Percentiles rank a stretch among this genome's conserved stretches.
Evolutionary conservation across 306 rosid genomes (phyloP).

Genomic region (Cicer judaicum): DNA sequence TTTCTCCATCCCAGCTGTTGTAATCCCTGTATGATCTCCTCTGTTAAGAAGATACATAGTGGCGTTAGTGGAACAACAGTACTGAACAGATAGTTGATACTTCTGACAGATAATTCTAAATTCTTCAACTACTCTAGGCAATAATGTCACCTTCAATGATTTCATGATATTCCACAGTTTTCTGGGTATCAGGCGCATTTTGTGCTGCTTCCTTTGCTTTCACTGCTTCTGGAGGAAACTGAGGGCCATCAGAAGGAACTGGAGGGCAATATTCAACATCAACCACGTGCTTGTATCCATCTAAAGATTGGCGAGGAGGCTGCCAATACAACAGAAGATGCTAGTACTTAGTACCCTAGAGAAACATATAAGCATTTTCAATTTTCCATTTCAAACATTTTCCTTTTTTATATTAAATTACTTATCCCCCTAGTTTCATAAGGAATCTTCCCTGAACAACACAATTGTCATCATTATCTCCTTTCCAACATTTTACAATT

Average conservation of each 20-base stretch:
- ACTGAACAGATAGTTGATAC: background rate
- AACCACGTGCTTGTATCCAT: conserved; percentile 91
- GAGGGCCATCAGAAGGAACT: conserved; percentile 75
- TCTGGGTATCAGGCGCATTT: conserved; percentile 64
- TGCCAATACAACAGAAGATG: conserved; percentile 47
- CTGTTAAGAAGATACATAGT: conserved; percentile 55
- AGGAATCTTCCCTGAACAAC: conserved; percentile 16
- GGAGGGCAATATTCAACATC: conserved; percentile 81
- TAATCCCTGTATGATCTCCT: conserved; percentile 83
- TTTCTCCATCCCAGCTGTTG: conserved; percentile 93
- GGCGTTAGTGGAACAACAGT: conserved; percentile 30
- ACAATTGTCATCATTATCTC: background rate
- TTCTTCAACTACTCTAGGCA: conserved; percentile 27
- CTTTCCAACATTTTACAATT: background rate
- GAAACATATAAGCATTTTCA: background rate
- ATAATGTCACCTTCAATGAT: conserved; percentile 77
- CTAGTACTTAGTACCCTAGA: conserved; percentile 41
- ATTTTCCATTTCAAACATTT: conserved; percentile 25
- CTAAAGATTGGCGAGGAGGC: conserved; percentile 86
- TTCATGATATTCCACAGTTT: conserved; percentile 86
- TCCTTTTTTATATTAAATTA: conserved; percentile 1
- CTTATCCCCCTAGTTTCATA: conserved; percentile 2
- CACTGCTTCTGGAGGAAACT: conserved; percentile 78
- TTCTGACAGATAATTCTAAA: conserved; percentile 12
- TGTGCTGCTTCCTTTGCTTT: conserved; percentile 93